Base-by-base conservation (phyloP, 2,329 filamentous ascomycete species). In the Colletotrichum zoysiae region DNA sequence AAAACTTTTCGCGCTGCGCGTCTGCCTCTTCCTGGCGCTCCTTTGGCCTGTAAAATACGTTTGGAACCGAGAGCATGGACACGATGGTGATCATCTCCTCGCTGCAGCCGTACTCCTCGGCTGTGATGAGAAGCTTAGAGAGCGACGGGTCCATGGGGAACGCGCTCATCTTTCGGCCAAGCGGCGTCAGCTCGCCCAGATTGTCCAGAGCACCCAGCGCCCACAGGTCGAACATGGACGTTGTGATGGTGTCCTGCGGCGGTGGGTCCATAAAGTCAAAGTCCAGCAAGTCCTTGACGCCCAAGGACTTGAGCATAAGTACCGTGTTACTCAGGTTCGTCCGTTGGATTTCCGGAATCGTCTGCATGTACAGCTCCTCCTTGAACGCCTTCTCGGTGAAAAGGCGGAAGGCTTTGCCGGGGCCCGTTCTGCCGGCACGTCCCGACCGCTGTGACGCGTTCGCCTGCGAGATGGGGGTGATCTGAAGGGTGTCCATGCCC, bases 241-340 rank as follows among this genome's bases (percentile, higher is more conserved):
- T 99, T 0, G 94, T 95, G 75, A 99, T 98, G 0, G 95, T 98
- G 78, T 99, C 97, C 82, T 99, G 96, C 0, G 96, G 96, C 8
- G 96, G 96, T 1, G 96, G 96, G 76, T 99, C 96, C 95, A 99
- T 98, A 77, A 99, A 99, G 80, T 98, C 95, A 78, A 99, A 99
- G 80, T 99, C 95, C 1, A 99, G 84, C 12, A 99, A 86, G 76
- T 99, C 95, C 78, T 94, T 95, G 23, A 99, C 95, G 0, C 96
- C 96, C 0, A 99, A 88, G 0, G 94, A 97, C 79, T 99, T 99
- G 58, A 99, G 87, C 60, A 99, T 89, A 18, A 99, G 86, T 3
- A 99, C 95, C 0, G 95, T 98, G 77, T 98, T 98, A 77, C 94
- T 92, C 2, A 99, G 89, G 77, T 98, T 99, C 0, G 96, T 99